Evolutionary conservation across 306 rosid species (phyloP), one percentile per base, ranked within the genome.

Genomic region (Cucurbita pepo): DNA sequence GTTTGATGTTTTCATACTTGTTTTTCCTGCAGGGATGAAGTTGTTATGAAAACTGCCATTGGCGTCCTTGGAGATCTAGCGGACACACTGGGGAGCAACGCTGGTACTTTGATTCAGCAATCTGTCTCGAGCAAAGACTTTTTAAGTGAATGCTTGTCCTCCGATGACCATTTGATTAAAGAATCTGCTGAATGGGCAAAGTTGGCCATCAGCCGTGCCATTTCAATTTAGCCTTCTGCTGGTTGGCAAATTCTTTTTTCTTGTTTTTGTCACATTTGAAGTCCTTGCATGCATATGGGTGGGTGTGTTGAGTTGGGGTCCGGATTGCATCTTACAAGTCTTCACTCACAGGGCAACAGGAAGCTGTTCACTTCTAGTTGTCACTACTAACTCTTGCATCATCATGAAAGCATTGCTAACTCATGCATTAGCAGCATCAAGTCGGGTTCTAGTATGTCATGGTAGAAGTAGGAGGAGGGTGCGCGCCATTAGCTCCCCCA

Each of bases 181-280:
- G 91, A 89, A 83, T 91, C 96, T 75, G 97, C 97, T 76, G 93
- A 91, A 81, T 91, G 97, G 97, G 97, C 97, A 77, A 87, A 80
- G 88, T 84, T 85, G 90, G 97, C 97, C 67, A 91, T 91, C 73
- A 83, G 22, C 69, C 97, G 97, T 41, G 94, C 94, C 61, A 89
- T 91, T 80, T 86, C 97, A 82, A 89, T 89, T 78, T 91, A 88
- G 85, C 81, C 80, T 7, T 44, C 54, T 51, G 76, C 80, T 62
- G 11, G 56, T 80, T 76, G 77, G 82, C 78, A 77, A 75, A 69
- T 82, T 78, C 72, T 73, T 76, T 80, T 14, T 50, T 76, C 78
- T 50, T 50, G 14, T 50, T 11, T 67, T 75, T 82, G 73, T 79
- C 73, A 78, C 66, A 78, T 85, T 77, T 73, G 74, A 83, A 79